Evolutionary conservation across 2,329 filamentous ascomycete genomes (phyloP).

Genomic region (Pyricularia sp.): DNA sequence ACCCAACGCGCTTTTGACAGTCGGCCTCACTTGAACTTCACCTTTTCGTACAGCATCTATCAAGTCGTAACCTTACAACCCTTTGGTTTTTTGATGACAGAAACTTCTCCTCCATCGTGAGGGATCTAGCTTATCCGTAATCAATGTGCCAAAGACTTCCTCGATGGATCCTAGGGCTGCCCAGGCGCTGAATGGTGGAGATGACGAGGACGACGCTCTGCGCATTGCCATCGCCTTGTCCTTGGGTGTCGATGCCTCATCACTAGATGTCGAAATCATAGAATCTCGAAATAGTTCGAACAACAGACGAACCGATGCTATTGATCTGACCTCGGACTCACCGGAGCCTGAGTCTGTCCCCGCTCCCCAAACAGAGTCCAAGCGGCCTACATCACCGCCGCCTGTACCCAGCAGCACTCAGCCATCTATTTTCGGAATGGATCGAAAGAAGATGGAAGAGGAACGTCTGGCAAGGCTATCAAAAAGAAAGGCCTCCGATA

Average conservation of each 20-base stretch:
- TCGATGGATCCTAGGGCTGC: slow-evolving; percentile 12
- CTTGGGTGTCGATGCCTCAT: slow-evolving; percentile 20
- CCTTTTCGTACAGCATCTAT: not conserved
- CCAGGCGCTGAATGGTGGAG: slow-evolving; percentile 17
- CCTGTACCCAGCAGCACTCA: slow-evolving; percentile 4
- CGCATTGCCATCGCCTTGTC: slow-evolving; percentile 47
- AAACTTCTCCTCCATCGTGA: not conserved
- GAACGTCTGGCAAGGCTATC: slow-evolving; percentile 61
- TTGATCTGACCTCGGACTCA: slow-evolving; percentile 12
- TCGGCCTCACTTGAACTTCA: not conserved
- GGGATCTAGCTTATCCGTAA: not conserved
- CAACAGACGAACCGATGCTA: not conserved
- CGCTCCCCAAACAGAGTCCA: not conserved
- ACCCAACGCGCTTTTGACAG: not conserved
- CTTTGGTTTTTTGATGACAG: not conserved
- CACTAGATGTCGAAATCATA: not conserved
- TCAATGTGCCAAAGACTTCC: not conserved
- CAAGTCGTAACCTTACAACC: not conserved
- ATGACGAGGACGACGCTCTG: slow-evolving; percentile 46
- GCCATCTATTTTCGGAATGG: slow-evolving; percentile 38
- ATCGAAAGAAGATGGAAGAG: slow-evolving; percentile 75
- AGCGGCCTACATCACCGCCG: not conserved
- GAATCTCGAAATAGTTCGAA: not conserved
- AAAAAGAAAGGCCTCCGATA: slow-evolving; percentile 30
- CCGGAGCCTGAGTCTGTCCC: not conserved